Evolutionary conservation across 805 yeast species (phyloP), one percentile per base, ranked within the genome.

Genomic region (Suhomyces sp.): DNA sequence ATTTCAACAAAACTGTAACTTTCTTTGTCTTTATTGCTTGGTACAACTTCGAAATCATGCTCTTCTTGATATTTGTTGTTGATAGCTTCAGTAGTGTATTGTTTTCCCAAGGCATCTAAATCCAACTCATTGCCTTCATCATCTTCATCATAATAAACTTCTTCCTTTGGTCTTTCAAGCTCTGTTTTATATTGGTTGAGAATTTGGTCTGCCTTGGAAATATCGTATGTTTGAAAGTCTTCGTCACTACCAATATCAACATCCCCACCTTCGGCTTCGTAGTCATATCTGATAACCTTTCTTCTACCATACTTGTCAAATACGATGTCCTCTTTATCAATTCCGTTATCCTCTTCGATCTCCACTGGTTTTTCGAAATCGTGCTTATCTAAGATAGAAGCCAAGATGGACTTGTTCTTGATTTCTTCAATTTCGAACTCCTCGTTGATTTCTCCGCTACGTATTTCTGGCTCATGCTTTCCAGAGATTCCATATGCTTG

Each of bases 41-140:
- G 10, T 7, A 23, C 46, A 21, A 26, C 41, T 15, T 39, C 50
- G 13, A 36, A 18, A 4, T 32, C 44, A 15, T 58, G 64, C 31
- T 52, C 63, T 31, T 45, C 47, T 19, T 58, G 52, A 31, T 58
- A 58, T 29, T 47, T 41, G 13, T 45, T 33, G 33, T 50, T 49
- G 14, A 54, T 48, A 1, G 58, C 60, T 32, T 62, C 68, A 3
- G 63, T 59, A 6, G 62, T 43, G 12, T 50, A 44, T 19, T 46
- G 45, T 14, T 45, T 38, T 7, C 54, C 55, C 25, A 58, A 47
- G 3, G 25, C 41, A 31, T 59, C 68, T 31, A 62, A 40, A 29
- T 64, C 71, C 26, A 65, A 31, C 14, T 65, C 70, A 38, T 67
- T 65, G 1, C 70, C 71, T 38, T 61, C 68, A 39, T 65, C 71